Evolutionary conservation across 2,329 filamentous ascomycete species (phyloP).

Genomic region (Bretziella fagacearum): DNA sequence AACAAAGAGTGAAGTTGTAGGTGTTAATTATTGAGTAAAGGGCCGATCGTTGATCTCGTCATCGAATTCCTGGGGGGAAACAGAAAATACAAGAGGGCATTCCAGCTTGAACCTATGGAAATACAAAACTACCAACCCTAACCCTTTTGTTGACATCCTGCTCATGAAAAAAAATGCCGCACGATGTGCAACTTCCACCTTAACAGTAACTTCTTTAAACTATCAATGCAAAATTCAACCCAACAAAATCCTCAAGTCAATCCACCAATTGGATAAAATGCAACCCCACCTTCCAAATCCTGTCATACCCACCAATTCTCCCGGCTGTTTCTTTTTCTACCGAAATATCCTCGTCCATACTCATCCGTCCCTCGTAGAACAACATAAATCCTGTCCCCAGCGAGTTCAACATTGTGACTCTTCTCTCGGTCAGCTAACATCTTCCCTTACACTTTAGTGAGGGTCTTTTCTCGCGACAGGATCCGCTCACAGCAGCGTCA

Average conservation of each 20-base stretch:
- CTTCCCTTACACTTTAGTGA: too few relatives aligned
- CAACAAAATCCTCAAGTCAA: not conserved
- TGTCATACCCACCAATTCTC: not conserved
- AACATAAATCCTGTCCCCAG: not conserved
- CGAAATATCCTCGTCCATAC: not conserved
- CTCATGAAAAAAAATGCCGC: not conserved
- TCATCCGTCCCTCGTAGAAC: too few relatives aligned
- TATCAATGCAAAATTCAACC: not conserved
- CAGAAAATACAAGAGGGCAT: not conserved
- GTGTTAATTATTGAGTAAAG: not conserved
- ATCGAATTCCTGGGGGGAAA: not conserved
- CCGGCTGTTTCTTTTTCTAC: not conserved
- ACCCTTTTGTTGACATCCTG: not conserved
- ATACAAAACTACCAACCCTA: not conserved
- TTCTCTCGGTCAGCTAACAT: too few relatives aligned
- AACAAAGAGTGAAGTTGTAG: not conserved
- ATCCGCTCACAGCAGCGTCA: too few relatives aligned
- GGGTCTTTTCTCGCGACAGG: too few relatives aligned
- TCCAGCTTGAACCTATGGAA: not conserved
- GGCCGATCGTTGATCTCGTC: not conserved
- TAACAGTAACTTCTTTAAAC: not conserved
- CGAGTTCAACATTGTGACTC: too few relatives aligned
- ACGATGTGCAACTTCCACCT: not conserved
- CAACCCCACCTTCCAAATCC: not conserved
- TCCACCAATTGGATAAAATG: not conserved